phyloP scores from a whole-genome alignment of 257 asterid species.

The Solanum etuberosum region DNA sequence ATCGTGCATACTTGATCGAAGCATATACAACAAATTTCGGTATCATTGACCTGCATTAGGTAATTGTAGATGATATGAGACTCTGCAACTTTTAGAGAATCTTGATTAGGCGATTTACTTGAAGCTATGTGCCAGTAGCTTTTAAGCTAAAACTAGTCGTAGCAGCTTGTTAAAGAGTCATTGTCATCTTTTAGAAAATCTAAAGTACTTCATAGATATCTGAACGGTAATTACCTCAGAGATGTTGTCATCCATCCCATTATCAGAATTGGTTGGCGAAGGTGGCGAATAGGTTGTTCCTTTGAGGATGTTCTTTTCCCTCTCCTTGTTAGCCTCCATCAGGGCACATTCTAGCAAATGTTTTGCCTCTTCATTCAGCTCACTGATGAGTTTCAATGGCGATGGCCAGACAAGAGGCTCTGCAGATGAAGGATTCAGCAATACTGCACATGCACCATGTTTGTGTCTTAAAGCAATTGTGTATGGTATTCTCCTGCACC shows the following conservation, averaged over 20 bases:
- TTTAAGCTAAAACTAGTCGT: not conserved
- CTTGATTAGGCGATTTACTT: not conserved
- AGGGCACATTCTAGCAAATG: constrained; percentile 64
- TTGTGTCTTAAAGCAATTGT: constrained; percentile 62
- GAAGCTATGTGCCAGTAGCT: not conserved
- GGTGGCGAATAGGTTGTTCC: constrained; percentile 37
- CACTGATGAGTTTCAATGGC: constrained; percentile 75
- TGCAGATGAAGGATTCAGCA: constrained; percentile 83
- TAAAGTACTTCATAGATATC: not conserved
- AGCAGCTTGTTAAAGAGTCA: not conserved
- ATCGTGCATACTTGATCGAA: constrained; percentile 85
- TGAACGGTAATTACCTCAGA: constrained; percentile 47
- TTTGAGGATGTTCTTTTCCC: constrained; percentile 66
- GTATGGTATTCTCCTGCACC: constrained; percentile 82
- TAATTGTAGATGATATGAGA: not conserved
- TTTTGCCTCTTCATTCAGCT: constrained; percentile 79
- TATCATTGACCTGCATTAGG: constrained; percentile 49
- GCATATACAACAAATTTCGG: constrained; percentile 86
- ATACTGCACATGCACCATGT: constrained; percentile 78
- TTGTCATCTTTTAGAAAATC: not conserved
- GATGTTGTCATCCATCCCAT: constrained; percentile 41
- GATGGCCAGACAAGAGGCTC: constrained; percentile 99
- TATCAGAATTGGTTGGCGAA: constrained; percentile 55
- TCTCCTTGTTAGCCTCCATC: constrained; percentile 71
- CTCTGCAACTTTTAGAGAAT: not conserved